Base-by-base conservation (phyloP, 1,284 basidiomycete genomes). In the Leccinum pachyderme region DNA sequence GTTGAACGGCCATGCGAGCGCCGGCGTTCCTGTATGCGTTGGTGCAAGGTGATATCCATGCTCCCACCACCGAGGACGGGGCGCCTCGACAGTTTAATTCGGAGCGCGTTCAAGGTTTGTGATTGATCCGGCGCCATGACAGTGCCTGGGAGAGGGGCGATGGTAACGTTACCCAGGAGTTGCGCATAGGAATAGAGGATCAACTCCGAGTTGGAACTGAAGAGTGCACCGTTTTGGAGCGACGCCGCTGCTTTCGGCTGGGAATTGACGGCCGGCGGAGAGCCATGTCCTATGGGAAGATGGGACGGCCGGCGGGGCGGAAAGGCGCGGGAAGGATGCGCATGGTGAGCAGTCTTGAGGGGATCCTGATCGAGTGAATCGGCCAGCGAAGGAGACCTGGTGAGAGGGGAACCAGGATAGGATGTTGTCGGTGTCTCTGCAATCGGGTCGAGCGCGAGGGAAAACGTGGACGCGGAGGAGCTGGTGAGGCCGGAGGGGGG, bases 181-280 rank as follows among this genome's bases (percentile, higher is more conserved):
- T 94, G 92, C 0, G 87, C 90, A 66, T 94, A 95, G 0, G 92
- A 86, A 72, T 94, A 95, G 1, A 95, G 77, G n/a, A 95, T 81
- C 11, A 89, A 74, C 61, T 93, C 88, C 7, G 80, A 79, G 54
- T 81, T 81, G 2, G 76, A 63, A 45, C 73, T 69, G 44, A 73
- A 66, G 61, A 81, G 80, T 2, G 76, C 63, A 5, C 76, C 69
- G 5, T 75, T 73, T 29, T 73, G 74, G 56, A 71, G 53, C 28
- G 74, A 61, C 44, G 41, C 18, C 0, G 32, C 11, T 2, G 56
- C 18, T 41, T 50, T 61, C 12, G 60, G 31, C 6, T 43, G 70
- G 49, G 63, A 60, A 7, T 54, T 61, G 25, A 41, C 13, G 18
- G 18, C 18, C 18, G 63, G 63, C 8, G 67, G 76, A 4, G 57